Evolutionary conservation across 192 early-diverging fungal species (phyloP).

Genomic region (Physocladia obscura): DNA sequence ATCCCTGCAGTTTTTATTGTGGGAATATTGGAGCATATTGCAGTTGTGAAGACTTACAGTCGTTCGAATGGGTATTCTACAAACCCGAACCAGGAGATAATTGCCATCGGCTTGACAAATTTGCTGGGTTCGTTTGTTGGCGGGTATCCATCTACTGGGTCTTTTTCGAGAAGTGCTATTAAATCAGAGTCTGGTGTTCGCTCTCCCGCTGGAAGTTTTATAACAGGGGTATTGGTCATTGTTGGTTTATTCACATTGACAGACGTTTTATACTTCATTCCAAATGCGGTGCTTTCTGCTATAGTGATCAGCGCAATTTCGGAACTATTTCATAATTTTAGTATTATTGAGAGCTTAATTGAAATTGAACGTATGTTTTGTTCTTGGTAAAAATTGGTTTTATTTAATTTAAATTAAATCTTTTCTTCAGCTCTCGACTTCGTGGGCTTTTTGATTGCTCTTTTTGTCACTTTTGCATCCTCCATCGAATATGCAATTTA

Average conservation of each 20-base stretch:
- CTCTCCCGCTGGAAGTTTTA: constrained; percentile 75
- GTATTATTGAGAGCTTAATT: constrained; percentile 38
- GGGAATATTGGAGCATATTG: constrained; percentile 85
- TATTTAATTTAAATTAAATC: not conserved
- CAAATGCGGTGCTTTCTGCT: constrained; percentile 75
- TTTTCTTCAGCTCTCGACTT: constrained; percentile 49
- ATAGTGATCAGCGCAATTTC: constrained; percentile 83
- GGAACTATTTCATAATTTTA: constrained; percentile 68
- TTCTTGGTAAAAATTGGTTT: too few relatives aligned
- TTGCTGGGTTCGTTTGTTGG: constrained; percentile 82
- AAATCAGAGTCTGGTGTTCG: constrained; percentile 83
- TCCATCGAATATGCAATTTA: constrained; percentile 82
- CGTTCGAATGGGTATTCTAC: constrained; percentile 79
- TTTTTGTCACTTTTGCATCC: constrained; percentile 63
- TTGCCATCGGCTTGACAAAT: constrained; percentile 85
- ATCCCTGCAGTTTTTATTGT: constrained; percentile 71
- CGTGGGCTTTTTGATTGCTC: constrained; percentile 46
- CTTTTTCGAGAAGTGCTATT: constrained; percentile 91
- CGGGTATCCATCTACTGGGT: constrained; percentile 87
- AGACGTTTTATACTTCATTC: constrained; percentile 84
- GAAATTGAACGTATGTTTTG: constrained; percentile 9
- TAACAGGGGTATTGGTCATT: constrained; percentile 81
- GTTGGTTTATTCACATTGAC: constrained; percentile 81
- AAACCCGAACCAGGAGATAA: constrained; percentile 84
- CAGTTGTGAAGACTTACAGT: constrained; percentile 84